These are phyloP conservation scores for Quercus suber DNA, from an alignment of 306 rosid species.

Conservation along the genomic window DNA sequence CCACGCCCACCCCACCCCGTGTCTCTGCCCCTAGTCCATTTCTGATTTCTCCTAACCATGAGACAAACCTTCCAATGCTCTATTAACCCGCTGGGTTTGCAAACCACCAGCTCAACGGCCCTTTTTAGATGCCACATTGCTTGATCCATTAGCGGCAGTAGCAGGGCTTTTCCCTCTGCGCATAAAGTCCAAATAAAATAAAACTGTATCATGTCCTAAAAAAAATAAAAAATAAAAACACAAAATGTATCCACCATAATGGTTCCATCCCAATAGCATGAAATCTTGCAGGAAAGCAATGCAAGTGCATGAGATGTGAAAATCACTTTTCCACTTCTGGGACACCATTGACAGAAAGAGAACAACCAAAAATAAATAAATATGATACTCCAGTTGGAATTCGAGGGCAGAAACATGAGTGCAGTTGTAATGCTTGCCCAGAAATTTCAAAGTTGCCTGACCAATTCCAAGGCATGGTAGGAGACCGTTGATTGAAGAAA, in stretches of 20 bases:
- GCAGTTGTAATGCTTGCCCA: too few relatives aligned
- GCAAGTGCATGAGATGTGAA: neutral
- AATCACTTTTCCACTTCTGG: neutral
- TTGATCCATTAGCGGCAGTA: slow-evolving; percentile 49
- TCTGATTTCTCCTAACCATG: slow-evolving; percentile 50
- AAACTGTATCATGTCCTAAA: too few relatives aligned
- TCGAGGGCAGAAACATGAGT: too few relatives aligned
- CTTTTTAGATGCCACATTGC: slow-evolving; percentile 57
- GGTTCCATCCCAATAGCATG: neutral
- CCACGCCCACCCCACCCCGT: slow-evolving; percentile 71
- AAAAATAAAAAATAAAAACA: too few relatives aligned
- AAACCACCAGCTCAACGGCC: slow-evolving; percentile 73
- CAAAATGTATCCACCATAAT: neutral
- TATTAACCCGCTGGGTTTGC: slow-evolving; percentile 78
- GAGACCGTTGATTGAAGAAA: too few relatives aligned
- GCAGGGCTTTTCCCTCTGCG: slow-evolving; percentile 80
- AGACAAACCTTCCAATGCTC: slow-evolving; percentile 82
- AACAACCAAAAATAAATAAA: too few relatives aligned
- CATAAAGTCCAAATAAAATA: neutral
- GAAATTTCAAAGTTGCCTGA: too few relatives aligned
- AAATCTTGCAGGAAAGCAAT: neutral
- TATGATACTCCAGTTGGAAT: too few relatives aligned
- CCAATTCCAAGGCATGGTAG: too few relatives aligned
- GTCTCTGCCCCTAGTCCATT: slow-evolving; percentile 55
- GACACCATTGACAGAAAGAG: too few relatives aligned